A percentile compares a stretch with the other conserved stretches of the same genome.
Evolutionary conservation across 2,329 filamentous ascomycete genomes (phyloP).

Genomic region (Tolypocladium amazonense): DNA sequence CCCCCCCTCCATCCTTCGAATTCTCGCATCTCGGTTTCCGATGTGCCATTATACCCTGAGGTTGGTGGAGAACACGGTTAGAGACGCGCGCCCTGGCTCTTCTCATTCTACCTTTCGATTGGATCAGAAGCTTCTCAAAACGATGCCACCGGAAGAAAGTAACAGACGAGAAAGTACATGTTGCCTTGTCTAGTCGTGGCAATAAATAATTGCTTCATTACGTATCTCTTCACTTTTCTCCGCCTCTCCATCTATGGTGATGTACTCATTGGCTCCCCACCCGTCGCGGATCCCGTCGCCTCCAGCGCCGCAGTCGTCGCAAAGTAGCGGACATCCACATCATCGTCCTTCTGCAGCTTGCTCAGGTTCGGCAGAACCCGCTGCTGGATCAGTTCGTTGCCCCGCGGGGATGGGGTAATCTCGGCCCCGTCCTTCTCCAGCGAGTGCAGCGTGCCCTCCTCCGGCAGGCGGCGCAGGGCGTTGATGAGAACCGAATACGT

Average conservation of each 20-base stretch:
- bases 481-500: conserved; percentile 86
- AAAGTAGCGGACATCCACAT: conserved; percentile 97
- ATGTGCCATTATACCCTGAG: not conserved
- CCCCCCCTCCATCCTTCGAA: too few relatives aligned
- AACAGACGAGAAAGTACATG: not conserved
- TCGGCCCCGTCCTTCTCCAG: conserved; percentile 67
- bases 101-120: not conserved
- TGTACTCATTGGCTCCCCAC: conserved; percentile 54
- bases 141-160: not conserved
- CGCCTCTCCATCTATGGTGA: conserved; percentile 44
- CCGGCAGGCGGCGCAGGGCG: conserved; percentile 83
- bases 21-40: not conserved
- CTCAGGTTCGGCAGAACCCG: conserved; percentile 82
- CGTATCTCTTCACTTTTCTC: conserved; percentile 16
- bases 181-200: not conserved
- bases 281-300: conserved; percentile 32
- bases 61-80: not conserved
- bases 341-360: conserved; percentile 93
- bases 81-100: not conserved
- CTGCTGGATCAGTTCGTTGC: conserved; percentile 72
- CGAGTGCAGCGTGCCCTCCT: conserved; percentile 75
- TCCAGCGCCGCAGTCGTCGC: conserved; percentile 75
- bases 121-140: not conserved
- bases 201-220: conserved; percentile 37
- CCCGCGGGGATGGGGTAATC: conserved; percentile 55